Percentiles rank a stretch among this genome's conserved stretches.
phyloP scores from a whole-genome alignment of 108 stramenopile species.

The Parietichytrium sp. region DNA sequence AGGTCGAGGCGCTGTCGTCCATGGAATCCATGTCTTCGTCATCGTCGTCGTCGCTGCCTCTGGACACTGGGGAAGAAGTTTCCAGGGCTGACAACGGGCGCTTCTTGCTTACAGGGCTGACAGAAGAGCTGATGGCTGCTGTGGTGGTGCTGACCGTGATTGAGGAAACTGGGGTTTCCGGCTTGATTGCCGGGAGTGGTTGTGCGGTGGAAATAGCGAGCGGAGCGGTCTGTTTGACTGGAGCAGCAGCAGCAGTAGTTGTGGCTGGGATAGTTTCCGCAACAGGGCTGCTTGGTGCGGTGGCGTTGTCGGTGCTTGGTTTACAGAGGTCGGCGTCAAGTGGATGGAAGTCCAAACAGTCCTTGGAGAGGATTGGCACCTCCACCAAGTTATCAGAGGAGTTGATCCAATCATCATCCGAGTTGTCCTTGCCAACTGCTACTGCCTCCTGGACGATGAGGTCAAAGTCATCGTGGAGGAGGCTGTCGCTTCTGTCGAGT shows the following conservation, averaged over 20 bases:
- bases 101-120: too few species aligned
- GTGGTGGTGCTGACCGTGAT: background rate
- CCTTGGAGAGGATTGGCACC: too few species aligned
- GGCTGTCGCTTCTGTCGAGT: background rate
- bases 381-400: background rate
- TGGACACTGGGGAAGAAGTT: too few species aligned
- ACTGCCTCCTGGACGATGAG: constrained; percentile 25
- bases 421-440: constrained; percentile 4
- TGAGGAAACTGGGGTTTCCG: background rate
- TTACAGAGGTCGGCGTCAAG: background rate
- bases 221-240: background rate
- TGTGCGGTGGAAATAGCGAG: background rate
- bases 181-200: background rate
- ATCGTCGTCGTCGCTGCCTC: too few species aligned
- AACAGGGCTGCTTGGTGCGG: background rate
- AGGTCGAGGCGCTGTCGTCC: too few species aligned
- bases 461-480: constrained; percentile 34
- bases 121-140: background rate
- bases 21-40: too few species aligned
- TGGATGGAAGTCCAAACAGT: background rate
- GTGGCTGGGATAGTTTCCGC: background rate
- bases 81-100: too few species aligned
- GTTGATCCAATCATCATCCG: background rate
- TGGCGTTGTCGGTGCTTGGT: background rate
- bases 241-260: background rate